Percentiles rank a stretch among this genome's conserved stretches.
phyloP scores from a whole-genome alignment of 1,139 yeast species.

The Kodamaea sp. region DNA sequence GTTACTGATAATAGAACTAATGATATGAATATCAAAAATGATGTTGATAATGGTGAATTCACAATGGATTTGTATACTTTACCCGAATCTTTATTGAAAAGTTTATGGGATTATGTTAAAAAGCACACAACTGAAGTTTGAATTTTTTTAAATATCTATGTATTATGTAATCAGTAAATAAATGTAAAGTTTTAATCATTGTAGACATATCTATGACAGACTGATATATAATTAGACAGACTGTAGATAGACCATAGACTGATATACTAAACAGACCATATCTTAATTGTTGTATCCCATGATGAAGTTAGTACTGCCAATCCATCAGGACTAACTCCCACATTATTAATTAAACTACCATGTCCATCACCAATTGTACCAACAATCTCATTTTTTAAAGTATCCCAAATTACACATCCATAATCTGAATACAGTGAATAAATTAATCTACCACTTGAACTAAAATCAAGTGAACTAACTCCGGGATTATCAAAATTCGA shows the following conservation, averaged over 20 bases:
- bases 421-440: constrained; percentile 75
- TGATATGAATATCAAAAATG: constrained; percentile 94
- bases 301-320: constrained; percentile 67
- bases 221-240: too few relatives aligned
- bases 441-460: constrained; percentile 71
- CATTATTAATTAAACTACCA: constrained; percentile 57
- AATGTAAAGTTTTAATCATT: too few relatives aligned
- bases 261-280: constrained; percentile 47
- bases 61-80: constrained; percentile 93
- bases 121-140: constrained; percentile 40
- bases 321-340: constrained; percentile 72
- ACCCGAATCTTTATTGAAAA: constrained; percentile 86
- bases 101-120: constrained; percentile 91
- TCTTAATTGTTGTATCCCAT: constrained; percentile 64
- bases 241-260: too few relatives aligned
- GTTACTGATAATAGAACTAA: constrained; percentile 93
- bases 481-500: constrained; percentile 53
- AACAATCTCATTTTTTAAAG: constrained; percentile 59
- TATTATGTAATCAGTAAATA: too few relatives aligned
- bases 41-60: constrained; percentile 95
- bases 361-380: constrained; percentile 58
- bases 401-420: constrained; percentile 78
- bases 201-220: too few relatives aligned
- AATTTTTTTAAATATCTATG: too few relatives aligned
- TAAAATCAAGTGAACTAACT: constrained; percentile 68